Evolutionary conservation across 192 early-diverging fungal genomes (phyloP).

Genomic region (Cladochytrium replicatum): DNA sequence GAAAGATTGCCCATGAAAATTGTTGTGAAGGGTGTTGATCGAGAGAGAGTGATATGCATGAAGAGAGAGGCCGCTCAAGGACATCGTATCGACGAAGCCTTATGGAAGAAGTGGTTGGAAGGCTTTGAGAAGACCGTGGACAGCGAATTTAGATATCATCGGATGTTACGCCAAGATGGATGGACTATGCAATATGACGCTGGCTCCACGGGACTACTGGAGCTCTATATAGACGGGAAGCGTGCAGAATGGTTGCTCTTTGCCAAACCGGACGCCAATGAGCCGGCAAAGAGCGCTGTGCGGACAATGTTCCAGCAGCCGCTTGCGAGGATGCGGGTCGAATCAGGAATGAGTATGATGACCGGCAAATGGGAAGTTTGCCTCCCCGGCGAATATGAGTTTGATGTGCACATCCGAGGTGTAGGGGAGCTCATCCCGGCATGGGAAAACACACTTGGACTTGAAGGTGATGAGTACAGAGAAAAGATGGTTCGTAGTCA

Average conservation of each 20-base stretch:
- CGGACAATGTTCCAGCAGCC: constrained; percentile 20
- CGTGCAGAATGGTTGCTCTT: constrained; percentile 19
- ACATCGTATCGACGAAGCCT: no score
- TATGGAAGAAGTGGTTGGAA: no score
- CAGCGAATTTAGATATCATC: constrained; percentile 23
- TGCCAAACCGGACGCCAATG: constrained; percentile 9
- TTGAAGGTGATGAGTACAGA: constrained; percentile 18
- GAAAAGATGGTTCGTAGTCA: constrained; percentile 24
- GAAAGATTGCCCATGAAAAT: constrained; percentile 23
- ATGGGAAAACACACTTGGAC: constrained; percentile 29
- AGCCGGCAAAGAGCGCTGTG: no score
- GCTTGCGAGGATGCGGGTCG: constrained; percentile 22
- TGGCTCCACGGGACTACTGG: constrained; percentile 13
- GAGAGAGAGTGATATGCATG: constrained; percentile 11
- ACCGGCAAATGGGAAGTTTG: constrained; percentile 25
- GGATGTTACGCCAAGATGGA: constrained; percentile 23
- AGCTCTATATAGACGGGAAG: constrained; percentile 20
- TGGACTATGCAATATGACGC: constrained; percentile 25
- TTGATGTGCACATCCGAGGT: constrained; percentile 21
- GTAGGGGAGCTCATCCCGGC: constrained; percentile 23
- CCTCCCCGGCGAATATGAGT: constrained; percentile 16
- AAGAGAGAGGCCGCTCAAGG: no score
- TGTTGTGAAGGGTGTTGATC: constrained; percentile 17
- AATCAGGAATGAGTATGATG: background rate
- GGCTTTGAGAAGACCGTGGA: constrained; percentile 10